phyloP scores from a whole-genome alignment of 2,329 filamentous ascomycete genomes.

The Verticillium isaacii region DNA sequence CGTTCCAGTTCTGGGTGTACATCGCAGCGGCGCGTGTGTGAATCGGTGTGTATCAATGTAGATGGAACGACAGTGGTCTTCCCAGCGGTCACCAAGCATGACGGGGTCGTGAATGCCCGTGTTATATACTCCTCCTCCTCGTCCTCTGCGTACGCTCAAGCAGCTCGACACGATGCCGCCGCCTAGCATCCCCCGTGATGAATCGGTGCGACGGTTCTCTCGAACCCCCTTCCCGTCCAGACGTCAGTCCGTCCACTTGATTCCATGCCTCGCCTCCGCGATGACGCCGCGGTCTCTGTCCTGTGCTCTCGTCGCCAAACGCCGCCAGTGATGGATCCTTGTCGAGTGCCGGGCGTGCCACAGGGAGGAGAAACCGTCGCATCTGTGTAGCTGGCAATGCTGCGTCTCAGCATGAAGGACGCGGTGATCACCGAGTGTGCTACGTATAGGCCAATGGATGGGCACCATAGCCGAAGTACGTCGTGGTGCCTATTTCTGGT shows the following conservation, averaged over 20 bases:
- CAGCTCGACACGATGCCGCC: neutral
- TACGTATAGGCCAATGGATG: neutral
- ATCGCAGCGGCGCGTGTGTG: too few relatives aligned
- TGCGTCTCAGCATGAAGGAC: neutral
- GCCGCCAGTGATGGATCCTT: neutral
- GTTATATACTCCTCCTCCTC: too few relatives aligned
- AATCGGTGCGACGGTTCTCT: neutral
- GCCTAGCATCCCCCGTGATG: too few relatives aligned
- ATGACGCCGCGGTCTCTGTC: neutral
- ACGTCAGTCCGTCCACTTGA: neutral
- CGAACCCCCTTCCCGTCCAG: neutral
- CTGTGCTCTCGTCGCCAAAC: neutral
- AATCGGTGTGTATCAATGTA: too few relatives aligned
- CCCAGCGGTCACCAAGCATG: too few relatives aligned
- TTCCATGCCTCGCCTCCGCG: too few relatives aligned
- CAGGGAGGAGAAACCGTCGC: neutral
- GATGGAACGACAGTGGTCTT: too few relatives aligned
- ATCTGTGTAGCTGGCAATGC: neutral
- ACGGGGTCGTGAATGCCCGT: too few relatives aligned
- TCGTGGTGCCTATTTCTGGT: too few relatives aligned
- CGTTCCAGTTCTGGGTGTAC: too few relatives aligned
- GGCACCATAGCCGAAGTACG: neutral
- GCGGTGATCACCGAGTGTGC: neutral
- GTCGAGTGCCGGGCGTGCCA: neutral
- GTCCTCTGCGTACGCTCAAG: too few relatives aligned